These are phyloP conservation scores for Cyclostephanos tholiformis DNA, from an alignment of 108 stramenopile genomes.

Conservation along the genomic window DNA sequence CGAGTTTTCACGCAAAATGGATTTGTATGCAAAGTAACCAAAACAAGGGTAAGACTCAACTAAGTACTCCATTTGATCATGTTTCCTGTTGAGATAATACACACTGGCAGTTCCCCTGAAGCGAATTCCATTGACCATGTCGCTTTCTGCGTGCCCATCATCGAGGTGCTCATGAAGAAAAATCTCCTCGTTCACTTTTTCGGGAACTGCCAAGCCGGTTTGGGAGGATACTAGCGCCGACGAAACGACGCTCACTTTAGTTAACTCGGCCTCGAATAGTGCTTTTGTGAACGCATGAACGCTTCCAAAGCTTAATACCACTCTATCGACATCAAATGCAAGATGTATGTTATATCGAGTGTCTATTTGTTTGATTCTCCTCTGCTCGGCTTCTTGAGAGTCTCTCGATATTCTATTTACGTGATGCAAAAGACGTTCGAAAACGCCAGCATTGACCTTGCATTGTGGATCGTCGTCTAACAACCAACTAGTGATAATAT, in stretches of 20 bases:
- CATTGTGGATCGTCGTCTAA: constrained; percentile 28
- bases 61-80: constrained; percentile 42
- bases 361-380: not conserved
- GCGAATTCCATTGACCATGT: constrained; percentile 12
- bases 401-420: constrained; percentile 17
- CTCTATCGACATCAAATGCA: constrained; percentile 24
- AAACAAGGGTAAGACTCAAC: constrained; percentile 37
- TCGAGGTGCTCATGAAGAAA: not conserved
- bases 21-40: constrained; percentile 24
- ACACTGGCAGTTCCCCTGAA: constrained; percentile 26
- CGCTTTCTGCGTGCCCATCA: not conserved
- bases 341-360: constrained; percentile 24
- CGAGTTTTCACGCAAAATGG: not conserved
- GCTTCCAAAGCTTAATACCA: constrained; percentile 34
- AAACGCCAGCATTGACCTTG: constrained; percentile 11
- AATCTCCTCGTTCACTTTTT: not conserved
- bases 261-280: constrained; percentile 25
- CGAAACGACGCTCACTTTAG: constrained; percentile 22
- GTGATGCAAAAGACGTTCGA: constrained; percentile 23
- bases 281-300: constrained; percentile 20
- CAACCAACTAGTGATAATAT: constrained; percentile 26
- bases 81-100: constrained; percentile 34
- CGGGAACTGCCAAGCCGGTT: constrained; percentile 18
- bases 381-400: constrained; percentile 3
- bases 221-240: constrained; percentile 24